Base-by-base conservation (phyloP, 208 protist species). In the Acanthamoeba castellanii region DNA sequence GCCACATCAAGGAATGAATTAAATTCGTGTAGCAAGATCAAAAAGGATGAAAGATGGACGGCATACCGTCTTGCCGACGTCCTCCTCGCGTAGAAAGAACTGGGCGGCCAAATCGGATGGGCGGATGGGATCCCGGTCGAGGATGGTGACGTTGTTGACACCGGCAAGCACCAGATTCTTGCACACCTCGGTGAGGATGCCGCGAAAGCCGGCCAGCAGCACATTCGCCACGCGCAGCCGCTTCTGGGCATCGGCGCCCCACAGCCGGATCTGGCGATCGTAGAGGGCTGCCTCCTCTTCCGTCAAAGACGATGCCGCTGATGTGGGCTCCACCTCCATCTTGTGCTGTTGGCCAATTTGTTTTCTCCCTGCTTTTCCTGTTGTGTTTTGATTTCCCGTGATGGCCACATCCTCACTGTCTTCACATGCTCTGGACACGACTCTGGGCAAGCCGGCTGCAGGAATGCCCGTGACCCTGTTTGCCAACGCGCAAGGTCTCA, bases 31-130 rank as follows among this genome's bases (percentile, higher is more conserved):
- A n/a, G n/a, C n/a, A 84, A 84, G 14, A 55, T 18, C 55, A 42
- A 59, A 32, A 5, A 47, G 37, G 14, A 59, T 52, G 34, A n/a
- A 84, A 55, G 47, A 88, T 32, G 5, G 25, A 37, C 50, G 11
- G 47, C 47, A 52, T 88, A 88, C 81, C 25, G 42, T 64, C 61
- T 98, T 95, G 94, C 98, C 98, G 52, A 99, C 96, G 92, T 99
- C 97, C 20, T 76, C 94, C 78, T 98, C 96, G 18, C 42, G 95
- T 37, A 99, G 96, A 95, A 98, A 99, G 94, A 99, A 99, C 94
- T 99, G 96, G 27, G 92, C 90, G 14, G 34, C 70, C 13, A 94
- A 27, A 47, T 94, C 90, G 27, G n/a, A 27, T 16, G 32, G 18
- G 25, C 22, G 18, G 30, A 96, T 18, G 55, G 50, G 27, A 9